Evolutionary conservation across 129 eudicot species (phyloP), one percentile per base, ranked within the genome.

Genomic region (Tanacetum coccineum): DNA sequence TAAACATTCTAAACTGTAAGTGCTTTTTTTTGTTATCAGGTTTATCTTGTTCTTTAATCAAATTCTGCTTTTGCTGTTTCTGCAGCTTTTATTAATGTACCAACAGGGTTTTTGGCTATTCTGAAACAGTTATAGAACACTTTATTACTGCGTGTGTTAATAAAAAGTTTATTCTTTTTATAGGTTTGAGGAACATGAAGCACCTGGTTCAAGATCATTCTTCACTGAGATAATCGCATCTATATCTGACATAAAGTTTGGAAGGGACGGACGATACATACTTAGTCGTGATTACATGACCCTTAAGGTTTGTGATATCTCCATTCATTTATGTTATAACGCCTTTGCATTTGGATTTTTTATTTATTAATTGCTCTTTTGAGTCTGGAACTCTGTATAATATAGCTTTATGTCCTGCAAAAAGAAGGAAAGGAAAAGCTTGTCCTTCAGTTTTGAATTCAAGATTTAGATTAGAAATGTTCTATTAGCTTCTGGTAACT

Each of bases 271-370:
- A 55, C 86, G 98, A 93, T 82, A 85, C 63, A 78, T 93, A 72
- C 77, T 93, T 21, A 93, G 98, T 68, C 98, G 98, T 84, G 98
- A 93, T 67, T 93, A 93, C 81, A 93, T 93, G 98, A 86, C 98
- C 39, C 96, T 93, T 60, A 93, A 93, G 98, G 98, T 92, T 73
- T 68, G 80, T 71, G 58, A 53, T 62, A 45, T 51, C 57, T 39
- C 64, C 17, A 6, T 9, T 59, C 51, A 64, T n/a, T 36, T 57
- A 62, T 21, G 68, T 22, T 51, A 14, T 54, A n/a, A 47, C 19
- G 48, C 8, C 10, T 60, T 61, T 13, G n/a, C 4, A 3, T 9
- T 13, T 11, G 1, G 32, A 51, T 25, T 19, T 53, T 54, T 9
- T 26, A 14, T 55, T 74, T 45, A 56, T 36, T 32, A 44, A 46